Evolutionary conservation across 2,329 filamentous ascomycete genomes (phyloP).

Genomic region (Neoarthrinium moseri): DNA sequence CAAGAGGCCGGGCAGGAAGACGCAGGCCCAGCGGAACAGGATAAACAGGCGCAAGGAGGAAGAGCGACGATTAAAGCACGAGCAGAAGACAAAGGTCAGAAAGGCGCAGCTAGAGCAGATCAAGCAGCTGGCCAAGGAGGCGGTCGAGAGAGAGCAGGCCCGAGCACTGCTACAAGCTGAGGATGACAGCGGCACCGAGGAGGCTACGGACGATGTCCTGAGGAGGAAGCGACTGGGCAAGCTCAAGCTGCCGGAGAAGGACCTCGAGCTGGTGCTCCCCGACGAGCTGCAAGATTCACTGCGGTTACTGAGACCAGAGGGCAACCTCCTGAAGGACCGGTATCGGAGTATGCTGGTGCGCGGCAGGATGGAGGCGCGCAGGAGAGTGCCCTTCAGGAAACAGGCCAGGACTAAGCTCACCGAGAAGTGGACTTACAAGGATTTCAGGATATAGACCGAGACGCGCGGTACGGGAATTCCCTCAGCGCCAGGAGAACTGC

Average conservation of each 20-base stretch:
- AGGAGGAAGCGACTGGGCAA: conserved; percentile 74
- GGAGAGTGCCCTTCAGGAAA: conserved; percentile 76
- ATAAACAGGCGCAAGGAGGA: conserved; percentile 86
- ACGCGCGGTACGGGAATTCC: background rate
- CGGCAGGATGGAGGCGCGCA: conserved; percentile 79
- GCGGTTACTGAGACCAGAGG: conserved; percentile 84
- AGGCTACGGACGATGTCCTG: conserved; percentile 62
- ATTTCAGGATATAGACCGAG: conserved; percentile 61
- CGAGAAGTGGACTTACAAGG: conserved; percentile 98
- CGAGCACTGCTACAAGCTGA: conserved; percentile 42
- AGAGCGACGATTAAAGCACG: conserved; percentile 73
- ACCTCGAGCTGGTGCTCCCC: conserved; percentile 77
- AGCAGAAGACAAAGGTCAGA: conserved; percentile 70
- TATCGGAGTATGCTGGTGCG: conserved; percentile 48
- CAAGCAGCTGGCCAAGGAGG: conserved; percentile 66
- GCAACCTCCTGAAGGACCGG: conserved; percentile 89
- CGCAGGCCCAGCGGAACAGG: conserved; percentile 81
- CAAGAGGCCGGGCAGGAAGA: conserved; percentile 83
- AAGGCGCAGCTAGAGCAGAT: conserved; percentile 70
- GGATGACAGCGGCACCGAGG: conserved; percentile 49
- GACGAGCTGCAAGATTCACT: conserved; percentile 83
- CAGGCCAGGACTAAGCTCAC: conserved; percentile 78
- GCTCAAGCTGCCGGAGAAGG: conserved; percentile 70
- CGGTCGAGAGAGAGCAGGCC: conserved; percentile 55
- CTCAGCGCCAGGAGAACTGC: no score